A percentile compares a stretch with the other conserved stretches of the same genome.
Evolutionary conservation across 371 early-diverging fungal species (phyloP).

Genomic region (Mortierella sp.): DNA sequence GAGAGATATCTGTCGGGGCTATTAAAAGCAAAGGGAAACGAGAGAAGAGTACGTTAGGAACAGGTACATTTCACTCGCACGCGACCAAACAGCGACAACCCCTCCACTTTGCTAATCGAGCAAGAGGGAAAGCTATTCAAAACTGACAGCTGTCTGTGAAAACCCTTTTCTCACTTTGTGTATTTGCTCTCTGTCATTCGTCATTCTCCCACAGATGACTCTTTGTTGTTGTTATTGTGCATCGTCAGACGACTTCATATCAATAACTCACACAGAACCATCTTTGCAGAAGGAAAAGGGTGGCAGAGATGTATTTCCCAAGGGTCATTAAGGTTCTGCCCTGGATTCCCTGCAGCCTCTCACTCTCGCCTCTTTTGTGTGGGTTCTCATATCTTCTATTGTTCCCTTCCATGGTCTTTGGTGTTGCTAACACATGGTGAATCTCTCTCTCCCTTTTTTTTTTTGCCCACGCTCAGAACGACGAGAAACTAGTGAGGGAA

Average conservation of each 20-base stretch:
- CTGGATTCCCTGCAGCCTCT: background rate
- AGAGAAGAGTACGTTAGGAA: background rate
- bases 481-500: background rate
- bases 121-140: background rate
- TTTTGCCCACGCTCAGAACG: background rate
- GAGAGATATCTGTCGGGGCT: background rate
- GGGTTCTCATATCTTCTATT: background rate
- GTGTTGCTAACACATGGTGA: background rate
- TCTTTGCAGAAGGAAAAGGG: too few relatives aligned
- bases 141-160: background rate
- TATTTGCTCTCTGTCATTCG: background rate
- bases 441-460: background rate
- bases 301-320: background rate
- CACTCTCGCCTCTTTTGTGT: background rate
- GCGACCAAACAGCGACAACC: background rate
- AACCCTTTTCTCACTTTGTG: too few relatives aligned
- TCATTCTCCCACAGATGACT: background rate
- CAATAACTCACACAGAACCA: background rate
- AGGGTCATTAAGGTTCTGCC: background rate
- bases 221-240: background rate
- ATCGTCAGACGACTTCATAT: background rate
- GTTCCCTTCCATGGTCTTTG: background rate
- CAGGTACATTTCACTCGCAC: conserved; percentile 9
- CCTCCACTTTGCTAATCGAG: background rate
- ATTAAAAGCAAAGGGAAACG: background rate